Conservation (phyloP, 2,329 filamentous ascomycete species). For the Fusarium fujikuroi region DNA sequence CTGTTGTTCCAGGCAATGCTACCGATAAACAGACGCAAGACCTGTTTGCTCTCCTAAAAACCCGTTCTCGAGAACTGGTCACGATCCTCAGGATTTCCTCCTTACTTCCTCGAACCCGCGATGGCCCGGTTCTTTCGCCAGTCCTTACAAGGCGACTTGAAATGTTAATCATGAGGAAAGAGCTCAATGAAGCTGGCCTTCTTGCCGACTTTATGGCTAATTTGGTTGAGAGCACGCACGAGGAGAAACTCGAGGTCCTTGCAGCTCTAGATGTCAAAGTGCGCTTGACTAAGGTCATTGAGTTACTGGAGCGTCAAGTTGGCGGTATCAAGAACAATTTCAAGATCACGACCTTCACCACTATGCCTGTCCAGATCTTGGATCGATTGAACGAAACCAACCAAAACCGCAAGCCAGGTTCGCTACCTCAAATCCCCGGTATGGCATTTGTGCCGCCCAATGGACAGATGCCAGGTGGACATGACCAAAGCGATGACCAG, state of each 20-base stretch:
- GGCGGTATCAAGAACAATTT: slow-evolving; percentile 86
- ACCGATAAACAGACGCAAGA: slow-evolving; percentile 72
- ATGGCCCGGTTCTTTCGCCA: slow-evolving; percentile 76
- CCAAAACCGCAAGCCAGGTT: slow-evolving; percentile 49
- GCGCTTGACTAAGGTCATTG: slow-evolving; percentile 82
- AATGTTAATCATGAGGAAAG: slow-evolving; percentile 85
- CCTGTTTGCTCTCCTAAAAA: slow-evolving; percentile 83
- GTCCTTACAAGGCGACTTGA: slow-evolving; percentile 88
- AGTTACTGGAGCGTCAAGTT: slow-evolving; percentile 85
- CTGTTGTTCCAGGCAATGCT: slow-evolving; percentile 41
- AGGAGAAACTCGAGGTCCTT: slow-evolving; percentile 90
- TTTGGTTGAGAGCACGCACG: slow-evolving; percentile 84
- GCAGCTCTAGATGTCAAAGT: slow-evolving; percentile 82
- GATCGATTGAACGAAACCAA: slow-evolving; percentile 59
- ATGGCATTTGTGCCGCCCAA: slow-evolving; percentile 50
- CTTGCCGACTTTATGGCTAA: slow-evolving; percentile 98
- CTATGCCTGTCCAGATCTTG: slow-evolving; percentile 70
- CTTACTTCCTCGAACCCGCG: slow-evolving; percentile 77
- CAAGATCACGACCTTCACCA: slow-evolving; percentile 82
- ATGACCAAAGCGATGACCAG: slow-evolving; percentile 73
- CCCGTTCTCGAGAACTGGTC: slow-evolving; percentile 85
- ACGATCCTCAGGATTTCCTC: slow-evolving; percentile 86
- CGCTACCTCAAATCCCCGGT: slow-evolving; percentile 53
- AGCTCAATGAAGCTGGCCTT: slow-evolving; percentile 81
- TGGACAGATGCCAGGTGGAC: slow-evolving; percentile 55